Evolutionary conservation across 108 stramenopile genomes (phyloP), one percentile per base, ranked within the genome.

Genomic region (Bacterosira constricta): DNA sequence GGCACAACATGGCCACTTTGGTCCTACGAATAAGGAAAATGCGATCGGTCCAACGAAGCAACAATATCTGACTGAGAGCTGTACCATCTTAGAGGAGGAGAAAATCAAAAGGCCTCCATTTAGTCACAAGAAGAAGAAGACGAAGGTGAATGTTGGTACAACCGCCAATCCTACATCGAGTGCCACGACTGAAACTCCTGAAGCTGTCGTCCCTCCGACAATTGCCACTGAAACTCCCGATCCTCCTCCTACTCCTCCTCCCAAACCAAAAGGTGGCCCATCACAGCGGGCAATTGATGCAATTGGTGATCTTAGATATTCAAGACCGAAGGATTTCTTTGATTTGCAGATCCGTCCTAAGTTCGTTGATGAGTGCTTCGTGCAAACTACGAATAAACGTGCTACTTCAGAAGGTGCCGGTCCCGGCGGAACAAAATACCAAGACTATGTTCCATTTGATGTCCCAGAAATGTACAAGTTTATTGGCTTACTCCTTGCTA

Each of bases 371-470:
- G 31, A 6, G 27, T 26, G 8, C 20, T 30, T 53, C 10, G 52
- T 53, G 1, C 8, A 29, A 6, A 26, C 23, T 6, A 53, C 52
- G 4, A 53, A 53, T 26, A 8, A 7, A 53, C 20, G 13, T 18
- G 46, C 46, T 1, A 23, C 20, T 47, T 18, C 46, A 17, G 23
- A 6, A 5, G 46, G 46, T 6, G 25, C 52, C 8, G 52, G 52
- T 11, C 13, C 15, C 11, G 52, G 52, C 6, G 52, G 52, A 1
- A 30, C 26, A 15, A 6, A 30, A 8, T 53, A 53, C 52, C 27
- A 21, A 11, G 63, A 66, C 34, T 66, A 36, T 66, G 65, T 36
- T 51, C 49, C 31, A 6, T 66, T 66, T 25, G 36, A 66, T 35
- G 2, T 38, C 1, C 15, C 12, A 1, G 65, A 66, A 20, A 53